Percentiles rank a stretch among this genome's conserved stretches.
phyloP scores from a whole-genome alignment of 345 rosid species.

The Lepidium didymum region DNA sequence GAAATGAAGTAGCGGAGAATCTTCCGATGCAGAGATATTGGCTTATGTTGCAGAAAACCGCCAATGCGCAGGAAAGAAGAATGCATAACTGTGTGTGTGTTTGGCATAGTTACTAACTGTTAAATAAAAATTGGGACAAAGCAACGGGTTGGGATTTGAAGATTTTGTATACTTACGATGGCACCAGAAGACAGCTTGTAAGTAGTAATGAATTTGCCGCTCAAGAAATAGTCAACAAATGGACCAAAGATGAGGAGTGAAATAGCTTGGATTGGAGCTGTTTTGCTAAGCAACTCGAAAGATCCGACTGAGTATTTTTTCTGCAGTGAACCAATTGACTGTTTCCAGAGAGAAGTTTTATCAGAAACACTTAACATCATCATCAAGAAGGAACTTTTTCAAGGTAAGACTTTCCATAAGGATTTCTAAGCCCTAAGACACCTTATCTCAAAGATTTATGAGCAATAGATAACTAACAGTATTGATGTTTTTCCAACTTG shows the following conservation, averaged over 20 bases:
- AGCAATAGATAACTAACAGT: not conserved
- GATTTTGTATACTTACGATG: slow-evolving; percentile 40
- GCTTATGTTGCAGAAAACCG: slow-evolving; percentile 95
- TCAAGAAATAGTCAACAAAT: slow-evolving; percentile 66
- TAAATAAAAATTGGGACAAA: not conserved
- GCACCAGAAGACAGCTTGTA: slow-evolving; percentile 73
- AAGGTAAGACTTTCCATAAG: not conserved
- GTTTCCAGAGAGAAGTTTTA: slow-evolving; percentile 11
- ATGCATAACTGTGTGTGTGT: slow-evolving; percentile 55
- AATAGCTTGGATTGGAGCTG: slow-evolving; percentile 94
- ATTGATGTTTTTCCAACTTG: not conserved
- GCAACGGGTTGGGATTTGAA: not conserved
- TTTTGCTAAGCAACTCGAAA: slow-evolving; percentile 83
- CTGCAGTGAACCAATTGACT: slow-evolving; percentile 92
- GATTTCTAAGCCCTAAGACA: not conserved
- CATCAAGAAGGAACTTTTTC: not conserved
- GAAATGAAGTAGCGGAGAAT: slow-evolving; percentile 88
- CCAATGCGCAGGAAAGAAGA: slow-evolving; percentile 70
- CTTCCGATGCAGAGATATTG: slow-evolving; percentile 97
- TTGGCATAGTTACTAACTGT: not conserved
- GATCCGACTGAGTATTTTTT: slow-evolving; percentile 90
- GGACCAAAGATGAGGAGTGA: slow-evolving; percentile 89
- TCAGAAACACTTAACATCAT: slow-evolving; percentile 14
- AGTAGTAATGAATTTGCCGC: slow-evolving; percentile 46
- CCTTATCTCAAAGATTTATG: not conserved